A percentile compares a stretch with the other conserved stretches of the same genome.
Conservation (phyloP, 2,329 filamentous ascomycete genomes). For the Sclerotinia subarctica region DNA sequence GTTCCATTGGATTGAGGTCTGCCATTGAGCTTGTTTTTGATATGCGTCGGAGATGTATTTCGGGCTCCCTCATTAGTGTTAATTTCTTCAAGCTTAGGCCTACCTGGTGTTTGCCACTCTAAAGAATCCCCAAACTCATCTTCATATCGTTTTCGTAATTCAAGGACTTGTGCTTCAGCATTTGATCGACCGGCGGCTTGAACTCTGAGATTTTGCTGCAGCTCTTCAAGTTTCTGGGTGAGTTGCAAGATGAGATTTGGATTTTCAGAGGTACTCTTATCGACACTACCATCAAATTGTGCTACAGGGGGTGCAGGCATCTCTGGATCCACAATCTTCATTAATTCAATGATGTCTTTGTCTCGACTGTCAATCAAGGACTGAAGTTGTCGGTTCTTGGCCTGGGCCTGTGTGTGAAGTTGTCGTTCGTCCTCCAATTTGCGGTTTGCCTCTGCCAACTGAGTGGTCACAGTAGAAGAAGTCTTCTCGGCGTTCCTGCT, state of each 20-base stretch:
- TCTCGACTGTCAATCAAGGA: slow-evolving; percentile 74
- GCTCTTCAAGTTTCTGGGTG: slow-evolving; percentile 78
- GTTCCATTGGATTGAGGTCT: slow-evolving; percentile 69
- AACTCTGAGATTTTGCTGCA: slow-evolving; percentile 83
- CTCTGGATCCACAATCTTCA: slow-evolving; percentile 78
- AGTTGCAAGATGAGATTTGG: slow-evolving; percentile 74
- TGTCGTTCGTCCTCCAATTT: slow-evolving; percentile 89
- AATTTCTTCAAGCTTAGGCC: slow-evolving; percentile 81
- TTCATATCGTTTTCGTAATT: slow-evolving; percentile 70
- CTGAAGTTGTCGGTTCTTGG: slow-evolving; percentile 79
- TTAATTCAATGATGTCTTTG: slow-evolving; percentile 75
- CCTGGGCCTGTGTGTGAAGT: slow-evolving; percentile 77
- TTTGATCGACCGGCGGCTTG: slow-evolving; percentile 77
- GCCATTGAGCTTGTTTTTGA: slow-evolving; percentile 52
- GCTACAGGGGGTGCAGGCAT: slow-evolving; percentile 46
- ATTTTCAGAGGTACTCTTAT: slow-evolving; percentile 51
- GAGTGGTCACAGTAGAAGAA: slow-evolving; percentile 73
- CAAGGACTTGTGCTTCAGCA: slow-evolving; percentile 77
- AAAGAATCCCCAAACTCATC: slow-evolving; percentile 65
- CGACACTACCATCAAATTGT: slow-evolving; percentile 56
- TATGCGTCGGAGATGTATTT: slow-evolving; percentile 70
- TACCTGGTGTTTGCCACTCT: slow-evolving; percentile 60
- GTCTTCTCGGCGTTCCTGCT: slow-evolving; percentile 88
- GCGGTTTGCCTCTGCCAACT: slow-evolving; percentile 84
- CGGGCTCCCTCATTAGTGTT: slow-evolving; percentile 75